Evolutionary conservation across 2,329 filamentous ascomycete species (phyloP).

Genomic region (Passalora sequoiae): DNA sequence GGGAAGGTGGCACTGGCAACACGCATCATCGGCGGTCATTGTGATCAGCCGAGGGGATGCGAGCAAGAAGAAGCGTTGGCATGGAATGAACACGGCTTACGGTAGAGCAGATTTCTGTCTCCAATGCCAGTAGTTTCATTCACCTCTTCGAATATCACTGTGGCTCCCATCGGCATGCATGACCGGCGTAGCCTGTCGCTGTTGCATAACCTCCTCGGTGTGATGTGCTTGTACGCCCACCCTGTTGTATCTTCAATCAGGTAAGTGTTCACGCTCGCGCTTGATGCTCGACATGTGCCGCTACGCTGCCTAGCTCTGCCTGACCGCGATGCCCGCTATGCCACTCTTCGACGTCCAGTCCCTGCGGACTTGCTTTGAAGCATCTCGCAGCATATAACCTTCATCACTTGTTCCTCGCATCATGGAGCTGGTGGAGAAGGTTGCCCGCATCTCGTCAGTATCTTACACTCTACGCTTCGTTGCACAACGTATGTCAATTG

Average conservation of each 20-base stretch:
- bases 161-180: conserved; percentile 4
- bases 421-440: not conserved
- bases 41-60: conserved; percentile 1
- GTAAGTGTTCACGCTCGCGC: no score
- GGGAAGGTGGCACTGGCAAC: not conserved
- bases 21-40: conserved; percentile 1
- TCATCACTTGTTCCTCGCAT: not conserved
- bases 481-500: no score
- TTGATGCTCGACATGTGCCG: no score
- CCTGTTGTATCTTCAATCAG: not conserved
- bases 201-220: conserved; percentile 1
- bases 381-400: no score
- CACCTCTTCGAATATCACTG: conserved; percentile 5
- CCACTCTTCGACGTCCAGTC: no score
- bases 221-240: not conserved
- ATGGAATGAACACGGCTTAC: conserved; percentile 6
- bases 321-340: no score
- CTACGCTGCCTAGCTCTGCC: no score
- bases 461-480: no score
- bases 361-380: no score
- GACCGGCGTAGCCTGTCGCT: conserved; percentile 3
- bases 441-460: no score
- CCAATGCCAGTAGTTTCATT: conserved; percentile 6
- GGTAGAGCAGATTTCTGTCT: conserved; percentile 5
- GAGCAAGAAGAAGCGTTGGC: conserved; percentile 4